Evolutionary conservation across 2,329 filamentous ascomycete species (phyloP).

Genomic region (Zarea fungicola): DNA sequence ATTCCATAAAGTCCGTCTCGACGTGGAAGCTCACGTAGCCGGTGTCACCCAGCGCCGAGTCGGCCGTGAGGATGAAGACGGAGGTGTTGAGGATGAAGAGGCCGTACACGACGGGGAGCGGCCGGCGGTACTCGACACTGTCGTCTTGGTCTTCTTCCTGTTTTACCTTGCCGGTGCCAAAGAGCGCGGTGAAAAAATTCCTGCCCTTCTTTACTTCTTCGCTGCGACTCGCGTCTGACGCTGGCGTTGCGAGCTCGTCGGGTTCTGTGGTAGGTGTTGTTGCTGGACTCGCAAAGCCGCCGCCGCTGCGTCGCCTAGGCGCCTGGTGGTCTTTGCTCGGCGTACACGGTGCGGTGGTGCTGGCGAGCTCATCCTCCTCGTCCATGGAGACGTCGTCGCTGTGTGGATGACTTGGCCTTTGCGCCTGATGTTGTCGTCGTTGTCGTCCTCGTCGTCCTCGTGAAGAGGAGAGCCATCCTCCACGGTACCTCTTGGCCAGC

Average conservation of each 20-base stretch:
- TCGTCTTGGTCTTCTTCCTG: too few species aligned
- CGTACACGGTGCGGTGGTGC: constrained; percentile 4
- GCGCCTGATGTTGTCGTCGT: too few species aligned
- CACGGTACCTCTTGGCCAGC: background rate
- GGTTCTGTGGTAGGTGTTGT: background rate
- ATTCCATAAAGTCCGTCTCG: constrained; percentile 34
- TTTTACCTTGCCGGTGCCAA: background rate
- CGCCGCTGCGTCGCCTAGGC: constrained; percentile 14
- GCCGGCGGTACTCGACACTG: constrained; percentile 23
- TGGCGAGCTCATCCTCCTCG: constrained; percentile 16
- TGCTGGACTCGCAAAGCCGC: constrained; percentile 4
- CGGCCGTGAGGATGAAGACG: constrained; percentile 35
- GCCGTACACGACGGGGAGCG: constrained; percentile 38
- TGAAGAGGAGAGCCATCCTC: too few species aligned
- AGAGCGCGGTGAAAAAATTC: background rate
- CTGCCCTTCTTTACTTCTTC: too few species aligned
- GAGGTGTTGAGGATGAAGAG: constrained; percentile 36
- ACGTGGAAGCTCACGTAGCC: constrained; percentile 39
- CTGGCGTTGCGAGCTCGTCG: constrained; percentile 13
- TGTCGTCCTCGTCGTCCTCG: too few species aligned
- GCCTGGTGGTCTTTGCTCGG: constrained; percentile 14
- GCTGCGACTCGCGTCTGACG: too few species aligned
- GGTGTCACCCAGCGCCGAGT: constrained; percentile 30
- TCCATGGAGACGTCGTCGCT: background rate
- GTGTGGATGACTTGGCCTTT: background rate